phyloP scores from a whole-genome alignment of 345 rosid species.

The Psidium friedrichsthalianum region DNA sequence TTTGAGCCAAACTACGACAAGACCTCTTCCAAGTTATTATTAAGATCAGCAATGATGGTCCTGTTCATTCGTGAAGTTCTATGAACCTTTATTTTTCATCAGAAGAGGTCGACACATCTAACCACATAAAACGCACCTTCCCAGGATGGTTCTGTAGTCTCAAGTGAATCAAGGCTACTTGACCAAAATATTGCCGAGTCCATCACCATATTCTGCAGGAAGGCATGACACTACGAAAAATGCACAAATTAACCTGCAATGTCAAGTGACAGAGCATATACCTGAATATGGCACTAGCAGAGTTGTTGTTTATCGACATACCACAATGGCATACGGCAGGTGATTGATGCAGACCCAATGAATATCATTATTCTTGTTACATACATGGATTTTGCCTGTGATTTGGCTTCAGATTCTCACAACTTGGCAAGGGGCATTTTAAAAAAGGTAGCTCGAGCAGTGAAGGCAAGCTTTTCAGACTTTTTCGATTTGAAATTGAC shows the following conservation, averaged over 20 bases:
- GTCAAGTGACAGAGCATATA: not conserved
- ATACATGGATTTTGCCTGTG: not conserved
- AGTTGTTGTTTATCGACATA: not conserved
- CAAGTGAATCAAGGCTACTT: not conserved
- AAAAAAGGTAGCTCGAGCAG: conserved; percentile 59
- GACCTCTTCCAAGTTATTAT: not conserved
- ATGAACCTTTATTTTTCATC: not conserved
- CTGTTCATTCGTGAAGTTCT: not conserved
- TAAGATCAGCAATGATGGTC: not conserved
- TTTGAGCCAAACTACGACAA: not conserved
- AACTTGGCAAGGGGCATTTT: conserved; percentile 40
- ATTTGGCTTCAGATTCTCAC: conserved; percentile 6
- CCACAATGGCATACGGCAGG: not conserved
- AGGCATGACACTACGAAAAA: not conserved
- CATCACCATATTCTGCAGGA: not conserved
- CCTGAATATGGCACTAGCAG: not conserved
- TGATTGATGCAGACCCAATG: not conserved
- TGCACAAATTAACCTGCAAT: not conserved
- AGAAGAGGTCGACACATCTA: not conserved
- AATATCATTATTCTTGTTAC: not conserved
- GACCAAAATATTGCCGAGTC: not conserved
- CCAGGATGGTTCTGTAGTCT: not conserved
- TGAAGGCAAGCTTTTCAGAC: conserved; percentile 32
- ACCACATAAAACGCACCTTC: not conserved
- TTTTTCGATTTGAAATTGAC: conserved; percentile 46